phyloP scores from a whole-genome alignment of 1,139 yeast genomes.

The Suhomyces bokatorum region DNA sequence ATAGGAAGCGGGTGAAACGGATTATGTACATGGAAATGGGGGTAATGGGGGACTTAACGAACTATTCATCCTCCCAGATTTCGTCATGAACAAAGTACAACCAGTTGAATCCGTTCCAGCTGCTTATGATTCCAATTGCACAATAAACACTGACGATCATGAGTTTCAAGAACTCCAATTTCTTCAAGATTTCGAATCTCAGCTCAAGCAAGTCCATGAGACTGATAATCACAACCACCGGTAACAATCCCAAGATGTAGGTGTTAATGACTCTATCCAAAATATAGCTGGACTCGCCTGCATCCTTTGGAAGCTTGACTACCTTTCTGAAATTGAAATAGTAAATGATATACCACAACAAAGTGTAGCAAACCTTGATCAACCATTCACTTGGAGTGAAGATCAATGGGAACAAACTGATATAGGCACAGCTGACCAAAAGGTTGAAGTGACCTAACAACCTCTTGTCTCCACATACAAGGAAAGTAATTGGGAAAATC shows the following conservation, averaged over 20 bases:
- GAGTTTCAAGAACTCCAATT: slow-evolving; percentile 70
- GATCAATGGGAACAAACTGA: slow-evolving; percentile 83
- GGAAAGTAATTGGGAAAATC: slow-evolving; percentile 84
- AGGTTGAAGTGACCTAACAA: slow-evolving; percentile 66
- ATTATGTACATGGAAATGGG: not conserved
- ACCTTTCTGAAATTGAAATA: slow-evolving; percentile 70
- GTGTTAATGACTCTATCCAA: slow-evolving; percentile 70
- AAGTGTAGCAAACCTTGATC: slow-evolving; percentile 74
- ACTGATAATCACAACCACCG: slow-evolving; percentile 58
- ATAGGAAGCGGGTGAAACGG: not conserved
- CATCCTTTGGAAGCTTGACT: slow-evolving; percentile 54
- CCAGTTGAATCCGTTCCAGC: slow-evolving; percentile 92
- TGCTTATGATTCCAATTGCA: slow-evolving; percentile 76
- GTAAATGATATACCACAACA: slow-evolving; percentile 82
- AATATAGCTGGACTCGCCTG: slow-evolving; percentile 46
- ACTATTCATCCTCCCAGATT: slow-evolving; percentile 47
- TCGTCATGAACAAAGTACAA: slow-evolving; percentile 76
- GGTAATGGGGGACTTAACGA: not conserved
- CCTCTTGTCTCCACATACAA: slow-evolving; percentile 71
- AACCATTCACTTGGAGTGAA: slow-evolving; percentile 80
- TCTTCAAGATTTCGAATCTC: slow-evolving; percentile 49
- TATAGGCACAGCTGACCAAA: slow-evolving; percentile 78
- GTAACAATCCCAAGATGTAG: slow-evolving; percentile 68
- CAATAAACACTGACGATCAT: slow-evolving; percentile 87
- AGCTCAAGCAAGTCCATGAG: slow-evolving; percentile 57